A percentile compares a stretch with the other conserved stretches of the same genome.
Conservation (phyloP, 176 grass and related monocot genomes). For the Canna indica region DNA sequence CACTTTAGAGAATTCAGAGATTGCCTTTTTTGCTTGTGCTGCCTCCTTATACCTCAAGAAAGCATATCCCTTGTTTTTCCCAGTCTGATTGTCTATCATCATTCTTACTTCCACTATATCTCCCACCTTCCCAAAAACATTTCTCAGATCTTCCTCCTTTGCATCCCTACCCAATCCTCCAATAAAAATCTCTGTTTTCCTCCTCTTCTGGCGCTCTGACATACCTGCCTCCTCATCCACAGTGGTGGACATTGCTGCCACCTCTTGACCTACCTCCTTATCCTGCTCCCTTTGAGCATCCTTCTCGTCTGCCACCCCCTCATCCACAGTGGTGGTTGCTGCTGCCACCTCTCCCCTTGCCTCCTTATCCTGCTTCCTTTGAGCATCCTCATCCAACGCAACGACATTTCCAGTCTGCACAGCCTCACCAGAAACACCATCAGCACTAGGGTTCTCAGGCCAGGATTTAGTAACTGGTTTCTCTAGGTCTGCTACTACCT, state of each 20-base stretch:
- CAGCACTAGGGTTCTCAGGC: background rate
- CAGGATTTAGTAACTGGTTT: background rate
- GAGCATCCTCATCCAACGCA: background rate
- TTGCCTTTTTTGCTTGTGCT: conserved; percentile 49
- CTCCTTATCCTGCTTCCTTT: background rate
- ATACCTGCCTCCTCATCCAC: conserved; percentile 21
- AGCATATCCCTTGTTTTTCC: conserved; percentile 59
- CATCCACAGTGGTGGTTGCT: too few species aligned
- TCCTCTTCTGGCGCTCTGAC: conserved; percentile 35
- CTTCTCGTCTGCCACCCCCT: background rate
- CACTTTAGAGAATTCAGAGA: conserved; percentile 38
- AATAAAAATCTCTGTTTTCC: conserved; percentile 55
- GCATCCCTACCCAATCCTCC: conserved; percentile 45
- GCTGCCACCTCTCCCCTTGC: background rate
- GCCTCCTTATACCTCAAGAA: conserved; percentile 47
- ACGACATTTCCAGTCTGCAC: background rate
- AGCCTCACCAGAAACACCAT: background rate
- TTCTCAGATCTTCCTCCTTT: conserved; percentile 41
- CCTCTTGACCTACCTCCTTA: background rate
- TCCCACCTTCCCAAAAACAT: conserved; percentile 28
- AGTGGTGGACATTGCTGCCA: background rate
- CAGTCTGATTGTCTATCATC: conserved; percentile 26
- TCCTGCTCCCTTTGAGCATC: background rate
- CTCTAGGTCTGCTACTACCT: background rate
- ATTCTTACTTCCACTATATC: conserved; percentile 53